Conservation (phyloP, 768 basidiomycete species). For the Daedalea quercina region DNA sequence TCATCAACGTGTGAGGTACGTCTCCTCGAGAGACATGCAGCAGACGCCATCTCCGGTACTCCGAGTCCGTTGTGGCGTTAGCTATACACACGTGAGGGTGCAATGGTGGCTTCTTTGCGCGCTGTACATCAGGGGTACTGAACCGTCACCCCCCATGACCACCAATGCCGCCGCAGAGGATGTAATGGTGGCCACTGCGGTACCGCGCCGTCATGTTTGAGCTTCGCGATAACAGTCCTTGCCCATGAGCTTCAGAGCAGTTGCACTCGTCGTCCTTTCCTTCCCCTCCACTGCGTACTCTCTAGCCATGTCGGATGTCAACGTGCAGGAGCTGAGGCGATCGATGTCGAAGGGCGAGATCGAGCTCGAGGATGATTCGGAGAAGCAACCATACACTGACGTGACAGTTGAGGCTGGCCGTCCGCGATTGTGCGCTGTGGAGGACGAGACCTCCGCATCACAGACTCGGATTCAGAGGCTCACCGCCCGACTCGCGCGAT, state of each 20-base stretch:
- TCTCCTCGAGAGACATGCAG: too few relatives aligned
- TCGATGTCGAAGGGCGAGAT: not conserved
- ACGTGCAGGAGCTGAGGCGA: not conserved
- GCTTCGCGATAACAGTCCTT: too few relatives aligned
- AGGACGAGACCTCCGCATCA: not conserved
- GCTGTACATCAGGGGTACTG: too few relatives aligned
- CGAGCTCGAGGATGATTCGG: not conserved
- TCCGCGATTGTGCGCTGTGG: not conserved
- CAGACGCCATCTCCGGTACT: not conserved
- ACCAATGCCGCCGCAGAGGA: too few relatives aligned
- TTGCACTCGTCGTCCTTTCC: not conserved
- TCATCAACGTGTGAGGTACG: too few relatives aligned
- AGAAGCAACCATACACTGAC: not conserved
- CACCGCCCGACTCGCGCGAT: slow-evolving; percentile 11
- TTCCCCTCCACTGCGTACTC: not conserved
- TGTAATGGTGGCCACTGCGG: too few relatives aligned
- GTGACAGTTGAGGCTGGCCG: not conserved
- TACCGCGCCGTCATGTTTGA: too few relatives aligned
- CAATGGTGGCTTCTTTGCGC: not conserved
- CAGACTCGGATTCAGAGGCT: not conserved
- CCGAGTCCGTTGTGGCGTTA: not conserved
- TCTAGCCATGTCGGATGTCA: not conserved
- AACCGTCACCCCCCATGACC: too few relatives aligned
- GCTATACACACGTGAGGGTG: not conserved
- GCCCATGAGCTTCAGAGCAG: not conserved